These are phyloP conservation scores for Skeletonema grethae DNA, from an alignment of 108 stramenopile species.

Conservation along the genomic window DNA sequence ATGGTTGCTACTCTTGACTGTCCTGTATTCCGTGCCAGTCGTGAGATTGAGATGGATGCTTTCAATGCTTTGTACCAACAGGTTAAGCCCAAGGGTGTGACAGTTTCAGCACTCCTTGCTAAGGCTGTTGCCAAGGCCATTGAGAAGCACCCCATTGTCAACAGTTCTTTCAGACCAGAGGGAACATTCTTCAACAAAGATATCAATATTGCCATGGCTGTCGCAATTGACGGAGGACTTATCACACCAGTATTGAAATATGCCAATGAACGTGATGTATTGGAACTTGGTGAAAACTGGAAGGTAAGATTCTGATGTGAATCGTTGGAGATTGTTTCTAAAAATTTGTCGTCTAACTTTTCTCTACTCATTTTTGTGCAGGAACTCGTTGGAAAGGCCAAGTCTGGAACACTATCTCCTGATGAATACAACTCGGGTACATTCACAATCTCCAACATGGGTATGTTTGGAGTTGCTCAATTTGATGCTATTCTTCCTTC, in stretches of 20 bases:
- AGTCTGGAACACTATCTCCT: conserved; percentile 77
- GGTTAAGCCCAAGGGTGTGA: conserved; percentile 93
- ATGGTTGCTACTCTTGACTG: conserved; percentile 92
- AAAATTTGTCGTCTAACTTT: neutral
- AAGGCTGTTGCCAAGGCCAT: conserved; percentile 94
- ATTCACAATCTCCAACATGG: conserved; percentile 97
- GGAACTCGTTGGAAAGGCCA: conserved; percentile 88
- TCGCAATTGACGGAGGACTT: conserved; percentile 97
- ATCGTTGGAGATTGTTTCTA: neutral
- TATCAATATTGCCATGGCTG: conserved; percentile 98
- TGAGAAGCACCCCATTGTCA: conserved; percentile 95
- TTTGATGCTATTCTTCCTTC: conserved; percentile 96
- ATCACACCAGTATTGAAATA: conserved; percentile 95
- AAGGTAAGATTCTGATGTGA: conserved; percentile 45
- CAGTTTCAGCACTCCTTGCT: conserved; percentile 92
- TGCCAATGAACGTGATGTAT: conserved; percentile 89
- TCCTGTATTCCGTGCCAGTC: conserved; percentile 94
- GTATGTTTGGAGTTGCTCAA: conserved; percentile 96
- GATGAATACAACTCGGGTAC: conserved; percentile 96
- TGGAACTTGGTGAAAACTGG: conserved; percentile 93
- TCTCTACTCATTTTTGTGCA: conserved; percentile 4
- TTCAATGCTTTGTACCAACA: conserved; percentile 93
- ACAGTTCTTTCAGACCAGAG: conserved; percentile 85
- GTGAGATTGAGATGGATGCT: conserved; percentile 90
- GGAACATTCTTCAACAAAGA: conserved; percentile 91